Percentiles rank a stretch among this genome's conserved stretches.
phyloP scores from a whole-genome alignment of 2,329 filamentous ascomycete species.

The Orbilia blumenaviensis region DNA sequence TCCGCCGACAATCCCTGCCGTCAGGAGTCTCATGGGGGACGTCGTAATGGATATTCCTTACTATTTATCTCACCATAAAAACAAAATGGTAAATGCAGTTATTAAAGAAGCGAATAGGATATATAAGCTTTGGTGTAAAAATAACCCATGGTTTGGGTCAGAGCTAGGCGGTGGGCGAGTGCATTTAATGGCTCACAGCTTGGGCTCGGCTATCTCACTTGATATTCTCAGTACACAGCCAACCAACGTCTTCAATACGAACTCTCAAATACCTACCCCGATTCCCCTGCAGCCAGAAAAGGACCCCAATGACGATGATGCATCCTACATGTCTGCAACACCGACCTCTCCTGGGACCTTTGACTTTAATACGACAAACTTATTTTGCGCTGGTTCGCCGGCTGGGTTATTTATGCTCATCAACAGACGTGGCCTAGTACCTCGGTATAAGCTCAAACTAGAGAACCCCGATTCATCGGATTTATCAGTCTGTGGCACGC shows the following conservation, averaged over 20 bases:
- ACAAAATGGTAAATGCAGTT: constrained; percentile 90
- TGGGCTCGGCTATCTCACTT: constrained; percentile 92
- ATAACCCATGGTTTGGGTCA: constrained; percentile 80
- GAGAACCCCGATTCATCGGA: constrained; percentile 65
- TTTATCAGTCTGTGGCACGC: constrained; percentile 76
- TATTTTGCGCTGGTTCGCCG: constrained; percentile 90
- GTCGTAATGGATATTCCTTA: constrained; percentile 99
- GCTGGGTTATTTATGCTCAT: constrained; percentile 92
- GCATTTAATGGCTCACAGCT: constrained; percentile 89
- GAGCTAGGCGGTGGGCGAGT: constrained; percentile 77
- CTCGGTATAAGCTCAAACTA: constrained; percentile 78
- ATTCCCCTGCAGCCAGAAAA: constrained; percentile 58
- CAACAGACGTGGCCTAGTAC: constrained; percentile 75
- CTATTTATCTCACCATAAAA: constrained; percentile 95
- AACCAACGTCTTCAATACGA: constrained; percentile 64
- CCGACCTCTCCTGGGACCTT: constrained; percentile 65
- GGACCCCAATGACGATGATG: constrained; percentile 63
- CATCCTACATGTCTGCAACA: constrained; percentile 41
- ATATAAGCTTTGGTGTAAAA: constrained; percentile 92
- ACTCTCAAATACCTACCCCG: constrained; percentile 28
- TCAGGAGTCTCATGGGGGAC: constrained; percentile 93
- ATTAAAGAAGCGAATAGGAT: constrained; percentile 91
- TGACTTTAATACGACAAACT: constrained; percentile 88
- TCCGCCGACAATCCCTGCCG: constrained; percentile 84
- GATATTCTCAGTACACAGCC: constrained; percentile 92